Evolutionary conservation across 345 rosid species (phyloP), one percentile per base, ranked within the genome.

Genomic region (Syzygium oleosum): DNA sequence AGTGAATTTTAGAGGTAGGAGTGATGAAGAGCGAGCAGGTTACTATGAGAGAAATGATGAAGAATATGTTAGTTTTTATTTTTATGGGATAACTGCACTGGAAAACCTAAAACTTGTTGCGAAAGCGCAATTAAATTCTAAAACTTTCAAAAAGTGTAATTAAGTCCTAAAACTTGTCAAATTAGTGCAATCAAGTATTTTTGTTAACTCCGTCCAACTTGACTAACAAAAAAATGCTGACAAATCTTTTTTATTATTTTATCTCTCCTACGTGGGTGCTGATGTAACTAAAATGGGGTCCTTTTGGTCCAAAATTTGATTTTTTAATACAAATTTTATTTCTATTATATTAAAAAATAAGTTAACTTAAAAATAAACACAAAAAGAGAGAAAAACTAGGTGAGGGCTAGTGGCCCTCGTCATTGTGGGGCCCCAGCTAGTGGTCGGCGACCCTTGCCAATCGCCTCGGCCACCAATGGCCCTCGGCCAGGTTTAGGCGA

Each of bases 221-320:
- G 25, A 23, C 14, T 23, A 58, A 58, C 6, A 58, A 58, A 56
- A 56, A 56, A 10, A 23, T 58, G 11, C 2, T 3, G 3, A 23
- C 1, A 0, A 22, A 2, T 22, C 2, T 10, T 23, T 10, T 58
- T 56, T 43, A 43, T 6, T 9, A 3, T 9, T 0, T 9, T 5
- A 58, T 23, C 27, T 58, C 29, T 58, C 25, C n/a, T 23, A 58
- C 7, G 63, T 58, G 29, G 25, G n/a, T 9, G 0, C 11, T 58
- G 63, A 58, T 23, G 3, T 10, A 58, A 13, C 29, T 58, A 23
- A 58, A 58, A 23, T 23, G 63, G 5, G 0, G 1, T 58, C 12
- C 1, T 10, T 4, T 23, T 58, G 4, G 14, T 23, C 14, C 6
- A 10, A 23, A 58, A 2, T 23, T 13, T 58, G 14, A 58, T 58